Percentiles rank a stretch among this genome's conserved stretches.
Conservation (phyloP, 495 filamentous ascomycete species). For the Poronia punctata region DNA sequence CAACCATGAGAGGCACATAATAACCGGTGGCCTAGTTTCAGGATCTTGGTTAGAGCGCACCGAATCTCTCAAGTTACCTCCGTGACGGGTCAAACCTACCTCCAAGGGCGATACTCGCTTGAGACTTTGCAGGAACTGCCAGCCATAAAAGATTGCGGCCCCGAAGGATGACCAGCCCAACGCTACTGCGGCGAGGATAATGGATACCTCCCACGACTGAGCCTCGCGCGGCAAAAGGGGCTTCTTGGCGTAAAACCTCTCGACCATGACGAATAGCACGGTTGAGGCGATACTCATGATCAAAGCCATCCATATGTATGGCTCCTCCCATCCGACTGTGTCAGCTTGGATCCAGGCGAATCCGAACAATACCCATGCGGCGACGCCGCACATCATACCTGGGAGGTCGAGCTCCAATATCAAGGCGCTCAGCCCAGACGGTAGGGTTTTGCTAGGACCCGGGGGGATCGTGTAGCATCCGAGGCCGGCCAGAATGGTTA, state of each 20-base stretch:
- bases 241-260: slow-evolving; percentile 28
- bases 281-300: slow-evolving; percentile 44
- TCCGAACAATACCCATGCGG: slow-evolving; percentile 47
- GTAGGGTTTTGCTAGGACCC: slow-evolving; percentile 16
- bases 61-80: neutral
- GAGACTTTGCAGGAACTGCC: slow-evolving; percentile 45
- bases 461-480: slow-evolving; percentile 23
- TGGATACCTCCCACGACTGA: slow-evolving; percentile 39
- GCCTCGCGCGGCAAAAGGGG: slow-evolving; percentile 47
- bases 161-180: slow-evolving; percentile 54
- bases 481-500: slow-evolving; percentile 39
- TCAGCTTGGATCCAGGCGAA: slow-evolving; percentile 53
- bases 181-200: slow-evolving; percentile 43
- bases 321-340: slow-evolving; percentile 45
- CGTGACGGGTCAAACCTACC: slow-evolving; percentile 28
- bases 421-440: slow-evolving; percentile 20
- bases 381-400: slow-evolving; percentile 42
- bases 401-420: slow-evolving; percentile 39
- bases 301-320: slow-evolving; percentile 43
- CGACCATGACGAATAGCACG: slow-evolving; percentile 42
- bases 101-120: slow-evolving; percentile 40
- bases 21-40: slow-evolving; percentile 13
- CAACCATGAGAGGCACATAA: slow-evolving; percentile 15
- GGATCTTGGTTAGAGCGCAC: neutral
- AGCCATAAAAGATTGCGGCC: slow-evolving; percentile 50